phyloP scores from a whole-genome alignment of 345 rosid species.

The Nephelium lappaceum region DNA sequence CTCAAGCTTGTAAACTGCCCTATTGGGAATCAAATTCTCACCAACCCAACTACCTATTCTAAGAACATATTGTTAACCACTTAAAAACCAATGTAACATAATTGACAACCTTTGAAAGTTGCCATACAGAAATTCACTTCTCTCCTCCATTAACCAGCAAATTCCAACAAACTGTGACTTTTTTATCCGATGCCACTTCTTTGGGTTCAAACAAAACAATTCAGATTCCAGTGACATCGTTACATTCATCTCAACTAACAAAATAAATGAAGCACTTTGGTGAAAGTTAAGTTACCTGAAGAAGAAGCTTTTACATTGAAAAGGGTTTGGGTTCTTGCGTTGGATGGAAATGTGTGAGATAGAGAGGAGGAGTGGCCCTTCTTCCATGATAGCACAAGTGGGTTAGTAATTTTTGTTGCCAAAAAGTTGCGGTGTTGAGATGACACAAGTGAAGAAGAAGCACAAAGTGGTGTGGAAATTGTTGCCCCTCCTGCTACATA shows the following conservation, averaged over 20 bases:
- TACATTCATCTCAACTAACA: neutral
- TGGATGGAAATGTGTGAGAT: constrained; percentile 13
- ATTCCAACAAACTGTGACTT: no score
- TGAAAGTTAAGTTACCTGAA: constrained; percentile 36
- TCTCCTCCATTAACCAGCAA: no score
- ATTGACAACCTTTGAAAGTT: no score
- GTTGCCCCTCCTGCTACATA: constrained; percentile 21
- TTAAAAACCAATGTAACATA: no score
- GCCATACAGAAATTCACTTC: no score
- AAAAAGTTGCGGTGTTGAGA: constrained; percentile 23
- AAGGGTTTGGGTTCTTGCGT: constrained; percentile 15
- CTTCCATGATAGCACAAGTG: constrained; percentile 5
- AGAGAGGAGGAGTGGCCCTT: constrained; percentile 21
- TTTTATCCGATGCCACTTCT: no score
- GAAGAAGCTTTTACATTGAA: constrained; percentile 43
- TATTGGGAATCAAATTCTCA: no score
- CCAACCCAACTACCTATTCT: no score
- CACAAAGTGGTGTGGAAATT: constrained; percentile 33
- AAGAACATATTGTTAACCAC: no score
- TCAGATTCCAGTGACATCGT: neutral
- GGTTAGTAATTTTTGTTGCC: constrained; percentile 17
- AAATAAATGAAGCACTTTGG: neutral
- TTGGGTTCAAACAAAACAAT: no score
- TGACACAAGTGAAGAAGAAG: constrained; percentile 18
- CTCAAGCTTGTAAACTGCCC: no score